Percentiles rank a stretch among this genome's conserved stretches.
These are phyloP conservation scores for Puccinia polysora DNA, from an alignment of 1,284 basidiomycete genomes.

Conservation along the genomic window DNA sequence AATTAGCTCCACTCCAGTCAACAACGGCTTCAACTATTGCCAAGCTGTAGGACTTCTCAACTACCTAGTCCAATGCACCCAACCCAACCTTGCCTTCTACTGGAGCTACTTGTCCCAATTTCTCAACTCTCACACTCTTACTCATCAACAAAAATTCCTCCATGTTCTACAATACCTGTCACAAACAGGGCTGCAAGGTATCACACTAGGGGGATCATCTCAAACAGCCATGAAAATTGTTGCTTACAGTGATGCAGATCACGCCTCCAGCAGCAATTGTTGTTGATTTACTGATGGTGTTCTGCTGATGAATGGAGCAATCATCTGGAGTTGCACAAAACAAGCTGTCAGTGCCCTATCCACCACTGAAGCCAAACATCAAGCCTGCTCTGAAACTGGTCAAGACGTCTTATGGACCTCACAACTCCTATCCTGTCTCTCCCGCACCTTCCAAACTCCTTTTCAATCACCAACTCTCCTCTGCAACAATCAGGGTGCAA, in stretches of 20 bases:
- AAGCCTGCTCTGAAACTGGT: background rate
- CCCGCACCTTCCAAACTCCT: background rate
- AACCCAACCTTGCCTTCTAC: slow-evolving; percentile 1
- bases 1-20: background rate
- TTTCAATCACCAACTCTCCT: background rate
- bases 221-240: background rate
- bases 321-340: too few relatives aligned
- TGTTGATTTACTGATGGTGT: too few relatives aligned
- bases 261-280: too few relatives aligned
- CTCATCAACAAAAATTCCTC: background rate
- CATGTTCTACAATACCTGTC: slow-evolving; percentile 3
- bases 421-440: background rate
- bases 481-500: background rate
- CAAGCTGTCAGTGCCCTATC: too few relatives aligned
- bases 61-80: slow-evolving; percentile 16
- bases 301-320: too few relatives aligned
- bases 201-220: background rate
- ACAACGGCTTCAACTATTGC: background rate
- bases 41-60: slow-evolving; percentile 6
- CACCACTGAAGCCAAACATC: too few relatives aligned
- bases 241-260: background rate
- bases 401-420: background rate
- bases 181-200: background rate
- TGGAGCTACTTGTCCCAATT: background rate
- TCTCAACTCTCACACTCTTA: background rate